A percentile compares a stretch with the other conserved stretches of the same genome.
These are phyloP conservation scores for Funneliformis geosporum DNA, from an alignment of 192 early-diverging fungal species.

Conservation along the genomic window DNA sequence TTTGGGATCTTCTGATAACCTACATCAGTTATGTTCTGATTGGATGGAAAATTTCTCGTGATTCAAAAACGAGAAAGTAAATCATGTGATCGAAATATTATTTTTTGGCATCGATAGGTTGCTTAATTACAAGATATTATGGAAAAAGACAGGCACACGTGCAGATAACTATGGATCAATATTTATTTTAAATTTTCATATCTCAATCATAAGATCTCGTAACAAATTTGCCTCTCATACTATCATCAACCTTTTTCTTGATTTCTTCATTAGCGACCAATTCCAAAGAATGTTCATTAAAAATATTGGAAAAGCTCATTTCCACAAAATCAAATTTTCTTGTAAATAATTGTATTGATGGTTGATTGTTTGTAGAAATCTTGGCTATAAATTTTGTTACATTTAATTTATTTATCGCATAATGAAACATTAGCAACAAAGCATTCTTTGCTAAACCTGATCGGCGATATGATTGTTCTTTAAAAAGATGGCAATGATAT, in stretches of 20 bases:
- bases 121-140: no score
- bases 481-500: not conserved
- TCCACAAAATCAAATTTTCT: slow-evolving; percentile 60
- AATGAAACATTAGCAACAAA: slow-evolving; percentile 12
- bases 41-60: no score
- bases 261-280: not conserved
- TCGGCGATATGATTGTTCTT: not conserved
- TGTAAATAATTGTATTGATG: slow-evolving; percentile 62
- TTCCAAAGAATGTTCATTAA: slow-evolving; percentile 70
- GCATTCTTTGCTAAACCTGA: not conserved
- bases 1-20: no score
- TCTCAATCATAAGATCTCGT: not conserved
- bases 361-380: slow-evolving; percentile 63
- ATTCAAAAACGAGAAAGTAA: no score
- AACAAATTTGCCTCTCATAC: not conserved
- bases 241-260: not conserved
- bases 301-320: slow-evolving; percentile 54
- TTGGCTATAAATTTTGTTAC: slow-evolving; percentile 62
- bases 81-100: no score
- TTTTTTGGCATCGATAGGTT: no score
- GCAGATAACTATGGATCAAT: no score
- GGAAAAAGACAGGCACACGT: no score
- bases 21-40: no score
- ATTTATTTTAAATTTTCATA: not conserved
- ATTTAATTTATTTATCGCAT: slow-evolving; percentile 38